These are phyloP conservation scores for Leptodontidium sp. DNA, from an alignment of 2,329 filamentous ascomycete species.

Conservation along the genomic window DNA sequence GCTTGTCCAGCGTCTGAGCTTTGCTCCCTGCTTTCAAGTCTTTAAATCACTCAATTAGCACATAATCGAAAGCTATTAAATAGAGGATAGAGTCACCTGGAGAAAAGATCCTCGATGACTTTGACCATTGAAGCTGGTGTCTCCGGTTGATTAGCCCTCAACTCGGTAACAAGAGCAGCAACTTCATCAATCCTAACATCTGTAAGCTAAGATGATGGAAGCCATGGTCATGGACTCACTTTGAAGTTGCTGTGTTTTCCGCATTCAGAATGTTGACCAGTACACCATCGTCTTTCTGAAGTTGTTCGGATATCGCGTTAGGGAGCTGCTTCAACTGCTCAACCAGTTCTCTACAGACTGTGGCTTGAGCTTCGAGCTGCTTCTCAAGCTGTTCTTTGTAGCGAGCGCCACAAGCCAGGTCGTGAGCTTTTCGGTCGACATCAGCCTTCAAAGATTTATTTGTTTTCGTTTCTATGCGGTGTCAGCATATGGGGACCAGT, in stretches of 20 bases:
- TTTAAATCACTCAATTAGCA: slow-evolving; percentile 23
- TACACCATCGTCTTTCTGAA: slow-evolving; percentile 36
- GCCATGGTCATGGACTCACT: slow-evolving; percentile 38
- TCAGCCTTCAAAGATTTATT: slow-evolving; percentile 27
- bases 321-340: slow-evolving; percentile 37
- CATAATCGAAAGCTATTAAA: neutral
- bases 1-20: slow-evolving; percentile 19
- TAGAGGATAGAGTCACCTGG: slow-evolving; percentile 32
- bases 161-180: slow-evolving; percentile 25
- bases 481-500: slow-evolving; percentile 2
- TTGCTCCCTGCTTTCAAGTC: slow-evolving; percentile 34
- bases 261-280: slow-evolving; percentile 35
- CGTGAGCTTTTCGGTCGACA: slow-evolving; percentile 29
- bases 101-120: slow-evolving; percentile 39
- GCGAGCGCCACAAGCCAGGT: slow-evolving; percentile 33
- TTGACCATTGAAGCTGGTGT: slow-evolving; percentile 32
- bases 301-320: slow-evolving; percentile 28
- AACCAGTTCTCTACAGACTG: slow-evolving; percentile 35
- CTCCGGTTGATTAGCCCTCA: slow-evolving; percentile 31
- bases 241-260: slow-evolving; percentile 38
- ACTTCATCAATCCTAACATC: slow-evolving; percentile 38
- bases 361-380: slow-evolving; percentile 30
- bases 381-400: slow-evolving; percentile 34
- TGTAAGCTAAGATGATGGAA: slow-evolving; percentile 21
- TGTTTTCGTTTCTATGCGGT: slow-evolving; percentile 13